Evolutionary conservation across 352 stramenopile genomes (phyloP).

Genomic region (Peronospora belbahrii): DNA sequence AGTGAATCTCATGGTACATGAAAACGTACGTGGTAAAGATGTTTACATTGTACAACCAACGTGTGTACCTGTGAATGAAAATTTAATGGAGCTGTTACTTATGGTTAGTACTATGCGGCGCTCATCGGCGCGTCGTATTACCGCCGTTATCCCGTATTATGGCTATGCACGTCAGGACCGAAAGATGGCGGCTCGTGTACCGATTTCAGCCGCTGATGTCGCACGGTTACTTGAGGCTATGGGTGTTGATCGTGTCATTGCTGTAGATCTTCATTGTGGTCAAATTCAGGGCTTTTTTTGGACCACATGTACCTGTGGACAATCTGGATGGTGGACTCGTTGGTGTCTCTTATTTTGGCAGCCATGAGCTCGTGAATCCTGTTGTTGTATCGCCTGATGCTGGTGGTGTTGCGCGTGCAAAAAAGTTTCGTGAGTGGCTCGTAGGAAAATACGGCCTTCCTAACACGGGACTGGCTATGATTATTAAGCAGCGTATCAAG

Average conservation of each 20-base stretch:
- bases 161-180: conserved; percentile 87
- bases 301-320: conserved; percentile 96
- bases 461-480: conserved; percentile 98
- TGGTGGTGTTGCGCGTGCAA: conserved; percentile 97
- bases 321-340: conserved; percentile 96
- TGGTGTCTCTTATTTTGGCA: conserved; percentile 91
- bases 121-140: conserved; percentile 97
- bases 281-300: conserved; percentile 98
- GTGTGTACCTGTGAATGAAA: conserved; percentile 98
- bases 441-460: conserved; percentile 94
- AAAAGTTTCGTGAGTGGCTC: conserved; percentile 99
- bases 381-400: conserved; percentile 99
- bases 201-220: conserved; percentile 93
- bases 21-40: conserved; percentile 99
- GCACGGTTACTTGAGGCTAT: conserved; percentile 81
- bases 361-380: conserved; percentile 97
- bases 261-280: conserved; percentile 82
- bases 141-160: conserved; percentile 97
- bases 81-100: conserved; percentile 98
- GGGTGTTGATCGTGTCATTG: conserved; percentile 84
- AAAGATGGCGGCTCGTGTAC: conserved; percentile 92
- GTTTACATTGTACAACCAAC: conserved; percentile 99
- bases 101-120: conserved; percentile 97
- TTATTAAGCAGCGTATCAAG: conserved; percentile 99
- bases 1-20: conserved; percentile 99